phyloP scores from a whole-genome alignment of 495 filamentous ascomycete species.

The Lasiosphaeriaceae sp. region DNA sequence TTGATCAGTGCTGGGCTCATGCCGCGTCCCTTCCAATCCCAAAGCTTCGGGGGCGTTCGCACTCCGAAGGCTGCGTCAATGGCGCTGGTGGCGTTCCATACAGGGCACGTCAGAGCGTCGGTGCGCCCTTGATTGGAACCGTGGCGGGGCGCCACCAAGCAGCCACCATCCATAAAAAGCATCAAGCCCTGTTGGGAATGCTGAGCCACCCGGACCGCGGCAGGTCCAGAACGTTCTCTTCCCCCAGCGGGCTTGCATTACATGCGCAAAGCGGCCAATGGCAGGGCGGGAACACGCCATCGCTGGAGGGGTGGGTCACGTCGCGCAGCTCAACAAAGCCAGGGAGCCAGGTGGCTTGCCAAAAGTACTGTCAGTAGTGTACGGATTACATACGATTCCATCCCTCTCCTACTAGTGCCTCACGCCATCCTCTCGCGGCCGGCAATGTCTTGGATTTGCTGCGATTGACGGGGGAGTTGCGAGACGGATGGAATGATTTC shows the following conservation, averaged over 20 bases:
- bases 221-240: background rate
- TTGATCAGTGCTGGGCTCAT: too few species aligned
- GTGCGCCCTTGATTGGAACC: background rate
- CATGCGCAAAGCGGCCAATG: too few species aligned
- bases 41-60: background rate
- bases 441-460: too few species aligned
- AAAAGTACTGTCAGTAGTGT: too few species aligned
- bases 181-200: too few species aligned
- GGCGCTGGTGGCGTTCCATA: background rate
- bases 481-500: too few species aligned
- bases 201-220: background rate
- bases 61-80: slow-evolving; percentile 10
- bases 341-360: too few species aligned
- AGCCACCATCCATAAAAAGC: slow-evolving; percentile 10
- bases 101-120: background rate
- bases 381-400: too few species aligned
- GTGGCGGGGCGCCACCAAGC: slow-evolving; percentile 10
- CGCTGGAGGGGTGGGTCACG: background rate
- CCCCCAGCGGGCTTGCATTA: background rate
- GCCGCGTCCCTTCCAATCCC: slow-evolving; percentile 6
- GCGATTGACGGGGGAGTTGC: too few species aligned
- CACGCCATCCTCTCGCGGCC: too few species aligned
- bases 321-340: too few species aligned
- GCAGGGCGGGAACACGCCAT: background rate
- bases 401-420: too few species aligned